phyloP scores from a whole-genome alignment of 352 stramenopile species.

The Globisporangium takayamanum region DNA sequence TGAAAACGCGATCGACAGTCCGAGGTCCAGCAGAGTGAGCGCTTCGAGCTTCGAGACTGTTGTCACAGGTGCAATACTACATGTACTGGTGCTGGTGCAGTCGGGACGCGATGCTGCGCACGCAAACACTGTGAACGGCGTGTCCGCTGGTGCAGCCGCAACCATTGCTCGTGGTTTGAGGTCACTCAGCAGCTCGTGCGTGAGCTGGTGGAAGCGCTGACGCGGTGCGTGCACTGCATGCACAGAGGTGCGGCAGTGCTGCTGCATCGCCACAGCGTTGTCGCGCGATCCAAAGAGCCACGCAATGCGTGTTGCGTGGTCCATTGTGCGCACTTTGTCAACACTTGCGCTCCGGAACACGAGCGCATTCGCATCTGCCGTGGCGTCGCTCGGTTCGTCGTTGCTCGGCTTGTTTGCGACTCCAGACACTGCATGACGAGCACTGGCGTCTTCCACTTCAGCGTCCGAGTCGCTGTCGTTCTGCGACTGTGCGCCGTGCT shows the following conservation, averaged over 20 bases:
- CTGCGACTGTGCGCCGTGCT: too few species aligned
- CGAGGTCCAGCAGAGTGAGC: constrained; percentile 4
- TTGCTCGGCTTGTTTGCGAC: background rate
- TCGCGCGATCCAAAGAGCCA: constrained; percentile 25
- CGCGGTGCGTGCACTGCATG: constrained; percentile 19
- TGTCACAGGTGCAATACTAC: background rate
- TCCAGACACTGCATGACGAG: background rate
- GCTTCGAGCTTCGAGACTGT: background rate
- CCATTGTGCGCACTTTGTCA: background rate
- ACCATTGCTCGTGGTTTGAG: constrained; percentile 21
- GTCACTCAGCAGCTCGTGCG: constrained; percentile 21
- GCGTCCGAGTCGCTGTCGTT: background rate
- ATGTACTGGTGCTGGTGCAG: too few species aligned
- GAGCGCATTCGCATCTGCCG: background rate
- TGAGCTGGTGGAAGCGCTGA: constrained; percentile 28
- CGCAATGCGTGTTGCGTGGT: constrained; percentile 3
- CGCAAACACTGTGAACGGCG: constrained; percentile 6
- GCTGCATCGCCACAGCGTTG: constrained; percentile 21
- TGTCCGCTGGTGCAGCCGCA: constrained; percentile 15
- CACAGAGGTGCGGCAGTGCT: constrained; percentile 12
- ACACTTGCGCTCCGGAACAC: background rate
- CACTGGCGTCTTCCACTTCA: background rate
- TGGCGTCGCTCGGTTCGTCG: background rate
- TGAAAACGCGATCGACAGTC: constrained; percentile 19
- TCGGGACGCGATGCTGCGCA: background rate